A percentile compares a stretch with the other conserved stretches of the same genome.
phyloP scores from a whole-genome alignment of 2,329 filamentous ascomycete species.

The Phaeosphaeriaceae sp. region DNA sequence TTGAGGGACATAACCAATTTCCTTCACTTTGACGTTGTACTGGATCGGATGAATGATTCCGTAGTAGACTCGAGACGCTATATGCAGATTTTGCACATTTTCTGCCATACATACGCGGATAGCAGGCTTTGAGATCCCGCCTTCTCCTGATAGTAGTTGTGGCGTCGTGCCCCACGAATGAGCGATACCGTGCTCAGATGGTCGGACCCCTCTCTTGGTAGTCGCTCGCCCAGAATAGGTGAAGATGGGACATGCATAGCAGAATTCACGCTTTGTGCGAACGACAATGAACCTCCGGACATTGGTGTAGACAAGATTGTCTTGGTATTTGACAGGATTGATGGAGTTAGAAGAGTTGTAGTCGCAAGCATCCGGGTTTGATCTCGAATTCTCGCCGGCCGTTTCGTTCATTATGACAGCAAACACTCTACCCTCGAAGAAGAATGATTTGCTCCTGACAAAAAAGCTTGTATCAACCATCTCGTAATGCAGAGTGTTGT shows the following conservation, averaged over 20 bases:
- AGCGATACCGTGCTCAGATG: slow-evolving; percentile 49
- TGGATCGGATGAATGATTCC: slow-evolving; percentile 53
- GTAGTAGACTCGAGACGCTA: slow-evolving; percentile 51
- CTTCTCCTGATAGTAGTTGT: slow-evolving; percentile 25
- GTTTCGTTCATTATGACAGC: too few relatives aligned
- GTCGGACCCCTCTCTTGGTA: slow-evolving; percentile 9
- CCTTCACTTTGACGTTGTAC: slow-evolving; percentile 54
- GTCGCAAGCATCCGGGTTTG: background rate
- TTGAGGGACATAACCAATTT: slow-evolving; percentile 47
- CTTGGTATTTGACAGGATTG: background rate
- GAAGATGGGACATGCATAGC: slow-evolving; percentile 18
- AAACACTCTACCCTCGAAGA: too few relatives aligned
- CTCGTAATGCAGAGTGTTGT: background rate
- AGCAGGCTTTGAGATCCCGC: slow-evolving; percentile 45
- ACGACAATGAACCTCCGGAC: slow-evolving; percentile 21
- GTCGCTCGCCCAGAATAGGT: slow-evolving; percentile 14
- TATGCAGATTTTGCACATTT: slow-evolving; percentile 31
- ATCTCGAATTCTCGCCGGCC: background rate
- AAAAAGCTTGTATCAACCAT: too few relatives aligned
- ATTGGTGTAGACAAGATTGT: slow-evolving; percentile 7
- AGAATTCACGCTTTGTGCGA: slow-evolving; percentile 13
- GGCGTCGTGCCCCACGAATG: slow-evolving; percentile 28
- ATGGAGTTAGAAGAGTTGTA: background rate
- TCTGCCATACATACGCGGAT: slow-evolving; percentile 42
- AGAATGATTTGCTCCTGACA: too few relatives aligned